These are phyloP conservation scores for Aspergillus baeticus DNA, from an alignment of 495 filamentous ascomycete species.

Conservation along the genomic window DNA sequence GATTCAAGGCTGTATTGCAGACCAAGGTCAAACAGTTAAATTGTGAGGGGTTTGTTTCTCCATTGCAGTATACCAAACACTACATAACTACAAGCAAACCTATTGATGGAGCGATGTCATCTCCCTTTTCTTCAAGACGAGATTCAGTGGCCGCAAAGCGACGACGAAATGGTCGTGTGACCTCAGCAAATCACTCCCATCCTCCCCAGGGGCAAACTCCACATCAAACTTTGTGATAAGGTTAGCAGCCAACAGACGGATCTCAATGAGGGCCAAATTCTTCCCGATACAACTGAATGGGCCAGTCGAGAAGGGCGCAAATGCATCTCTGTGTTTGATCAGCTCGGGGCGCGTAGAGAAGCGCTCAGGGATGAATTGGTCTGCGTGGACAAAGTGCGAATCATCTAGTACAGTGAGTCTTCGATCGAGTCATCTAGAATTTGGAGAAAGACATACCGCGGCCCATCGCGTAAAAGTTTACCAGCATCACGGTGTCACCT, in stretches of 20 bases:
- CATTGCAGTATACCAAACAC: too few relatives aligned
- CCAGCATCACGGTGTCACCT: slow-evolving; percentile 29
- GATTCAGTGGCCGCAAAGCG: not conserved
- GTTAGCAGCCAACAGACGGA: slow-evolving; percentile 19
- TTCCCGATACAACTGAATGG: slow-evolving; percentile 26
- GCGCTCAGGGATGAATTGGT: slow-evolving; percentile 53
- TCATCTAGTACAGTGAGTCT: not conserved
- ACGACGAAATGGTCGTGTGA: slow-evolving; percentile 16
- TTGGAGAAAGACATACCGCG: not conserved
- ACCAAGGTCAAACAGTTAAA: too few relatives aligned
- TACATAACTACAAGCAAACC: too few relatives aligned
- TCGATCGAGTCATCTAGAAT: not conserved
- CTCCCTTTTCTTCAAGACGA: not conserved
- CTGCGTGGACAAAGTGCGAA: slow-evolving; percentile 22
- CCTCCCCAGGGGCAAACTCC: slow-evolving; percentile 26
- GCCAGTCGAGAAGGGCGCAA: slow-evolving; percentile 16
- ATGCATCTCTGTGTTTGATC: slow-evolving; percentile 17
- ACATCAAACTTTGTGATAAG: slow-evolving; percentile 24
- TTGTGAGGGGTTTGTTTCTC: too few relatives aligned
- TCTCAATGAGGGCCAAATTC: slow-evolving; percentile 21
- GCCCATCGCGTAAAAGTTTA: slow-evolving; percentile 1
- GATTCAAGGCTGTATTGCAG: too few relatives aligned
- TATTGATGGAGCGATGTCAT: not conserved
- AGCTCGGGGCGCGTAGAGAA: slow-evolving; percentile 42
- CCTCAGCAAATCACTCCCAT: slow-evolving; percentile 28